phyloP scores from a whole-genome alignment of 164 flowering plant genomes.

The Sedum album region DNA sequence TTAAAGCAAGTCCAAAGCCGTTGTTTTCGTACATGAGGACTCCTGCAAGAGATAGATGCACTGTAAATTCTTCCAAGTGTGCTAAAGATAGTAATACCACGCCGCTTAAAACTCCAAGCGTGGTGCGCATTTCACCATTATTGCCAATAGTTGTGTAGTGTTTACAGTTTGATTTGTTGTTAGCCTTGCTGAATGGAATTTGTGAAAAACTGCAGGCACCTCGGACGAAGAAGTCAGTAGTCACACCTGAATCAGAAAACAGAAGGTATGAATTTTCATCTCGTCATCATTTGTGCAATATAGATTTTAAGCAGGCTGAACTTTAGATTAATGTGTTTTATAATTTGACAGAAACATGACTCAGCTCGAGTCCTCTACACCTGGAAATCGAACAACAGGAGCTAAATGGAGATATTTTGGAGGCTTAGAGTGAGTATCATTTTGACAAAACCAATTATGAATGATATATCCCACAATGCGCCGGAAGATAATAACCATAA shows the following conservation, averaged over 20 bases:
- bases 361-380: constrained; percentile 22
- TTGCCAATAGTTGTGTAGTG: background rate
- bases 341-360: constrained; percentile 19
- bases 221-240: constrained; percentile 16
- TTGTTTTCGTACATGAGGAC: constrained; percentile 20
- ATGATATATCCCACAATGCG: background rate
- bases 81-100: constrained; percentile 26
- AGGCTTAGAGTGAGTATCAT: constrained; percentile 27
- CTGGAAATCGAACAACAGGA: constrained; percentile 30
- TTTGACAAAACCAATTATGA: background rate
- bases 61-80: constrained; percentile 18
- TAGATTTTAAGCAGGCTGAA: background rate
- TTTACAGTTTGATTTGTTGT: background rate
- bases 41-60: constrained; percentile 23
- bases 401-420: constrained; percentile 36
- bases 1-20: constrained; percentile 30
- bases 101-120: constrained; percentile 31
- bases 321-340: background rate
- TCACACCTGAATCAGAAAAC: constrained; percentile 36
- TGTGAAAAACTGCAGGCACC: constrained; percentile 22
- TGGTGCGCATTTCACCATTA: constrained; percentile 15
- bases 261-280: constrained; percentile 21
- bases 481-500: background rate
- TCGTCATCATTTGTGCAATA: background rate
- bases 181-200: too few species aligned